phyloP scores from a whole-genome alignment of 768 basidiomycete genomes.

The Boletus pseudopeckii region DNA sequence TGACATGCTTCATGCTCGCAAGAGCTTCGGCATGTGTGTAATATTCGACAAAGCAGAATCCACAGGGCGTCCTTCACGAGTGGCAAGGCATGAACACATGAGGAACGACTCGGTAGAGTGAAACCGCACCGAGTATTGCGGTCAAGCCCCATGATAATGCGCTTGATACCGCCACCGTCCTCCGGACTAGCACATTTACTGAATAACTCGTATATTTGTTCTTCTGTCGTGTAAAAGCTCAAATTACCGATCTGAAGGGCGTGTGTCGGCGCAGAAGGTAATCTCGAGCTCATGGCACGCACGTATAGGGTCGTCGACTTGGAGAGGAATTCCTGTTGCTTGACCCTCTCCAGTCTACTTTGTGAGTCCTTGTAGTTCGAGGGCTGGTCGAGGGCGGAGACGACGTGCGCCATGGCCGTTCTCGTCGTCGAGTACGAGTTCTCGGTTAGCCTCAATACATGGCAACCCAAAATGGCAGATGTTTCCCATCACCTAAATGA shows the following conservation, averaged over 20 bases:
- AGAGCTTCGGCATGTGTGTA: slow-evolving; percentile 94
- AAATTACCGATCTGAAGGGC: slow-evolving; percentile 75
- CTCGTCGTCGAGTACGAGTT: not conserved
- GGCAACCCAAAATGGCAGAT: slow-evolving; percentile 22
- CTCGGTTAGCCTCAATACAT: not conserved
- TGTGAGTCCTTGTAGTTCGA: slow-evolving; percentile 98
- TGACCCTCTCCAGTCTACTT: slow-evolving; percentile 70
- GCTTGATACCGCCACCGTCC: slow-evolving; percentile 86
- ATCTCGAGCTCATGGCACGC: slow-evolving; percentile 31
- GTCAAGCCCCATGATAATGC: slow-evolving; percentile 94
- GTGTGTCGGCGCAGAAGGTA: slow-evolving; percentile 16
- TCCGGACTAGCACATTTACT: slow-evolving; percentile 85
- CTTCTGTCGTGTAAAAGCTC: slow-evolving; percentile 93
- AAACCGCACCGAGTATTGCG: slow-evolving; percentile 70
- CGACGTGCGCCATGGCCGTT: slow-evolving; percentile 77
- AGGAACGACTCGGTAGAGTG: not conserved
- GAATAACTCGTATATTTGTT: slow-evolving; percentile 93
- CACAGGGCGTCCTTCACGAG: slow-evolving; percentile 73
- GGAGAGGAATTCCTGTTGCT: slow-evolving; percentile 73
- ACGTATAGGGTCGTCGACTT: slow-evolving; percentile 92
- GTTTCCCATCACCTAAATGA: slow-evolving; percentile 27
- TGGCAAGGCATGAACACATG: slow-evolving; percentile 4
- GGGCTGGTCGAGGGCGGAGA: slow-evolving; percentile 82
- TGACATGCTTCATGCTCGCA: slow-evolving; percentile 89
- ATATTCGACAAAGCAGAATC: slow-evolving; percentile 96